Evolutionary conservation across 2,329 filamentous ascomycete genomes (phyloP), one percentile per base, ranked within the genome.

Genomic region (Metarhizium album): DNA sequence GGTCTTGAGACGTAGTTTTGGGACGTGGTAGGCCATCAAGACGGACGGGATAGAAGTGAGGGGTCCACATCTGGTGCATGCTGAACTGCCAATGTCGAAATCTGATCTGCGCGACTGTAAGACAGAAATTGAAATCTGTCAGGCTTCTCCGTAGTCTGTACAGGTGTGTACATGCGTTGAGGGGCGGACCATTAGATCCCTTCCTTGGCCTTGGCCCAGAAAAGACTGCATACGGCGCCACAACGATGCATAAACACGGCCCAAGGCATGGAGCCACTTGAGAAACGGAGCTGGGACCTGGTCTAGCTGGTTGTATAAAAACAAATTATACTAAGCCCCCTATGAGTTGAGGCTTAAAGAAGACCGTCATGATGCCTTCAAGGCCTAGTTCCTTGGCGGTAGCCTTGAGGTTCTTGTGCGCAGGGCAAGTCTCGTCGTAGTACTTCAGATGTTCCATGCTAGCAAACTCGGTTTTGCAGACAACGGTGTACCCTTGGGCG

Each of bases 391-490:
- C 57, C 55, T 60, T 60, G 14, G 65, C 67, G 2, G 58, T 55
- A 33, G 58, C 59, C 64, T 72, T 74, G 52, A 76, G 65, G 23
- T 55, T 62, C 51, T 60, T 57, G 55, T 76, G 74, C 2, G 70
- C 71, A n/a, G 59, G 52, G 57, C 73, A 75, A 49, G 62, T 71
- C 9, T 71, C 70, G 62, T 87, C 84, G 63, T 86, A 88, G 68
- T 78, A 88, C 57, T 78, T 72, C 78, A 87, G 81, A 63, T 87
- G 84, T 13, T 82, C 82, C 50, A 80, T 59, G 53, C 68, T 82
- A 45, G 75, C 74, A 61, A 88, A 88, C 45, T 78, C 76, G 40
- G 76, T 81, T 63, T 81, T 77, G 46, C 77, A 78, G 16, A 79
- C 73, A 49, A 87, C 60, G 7, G 81, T 87, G 70, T 75, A 87